Base-by-base conservation (phyloP, 2,329 filamentous ascomycete genomes). In the Aspergillus sp. region DNA sequence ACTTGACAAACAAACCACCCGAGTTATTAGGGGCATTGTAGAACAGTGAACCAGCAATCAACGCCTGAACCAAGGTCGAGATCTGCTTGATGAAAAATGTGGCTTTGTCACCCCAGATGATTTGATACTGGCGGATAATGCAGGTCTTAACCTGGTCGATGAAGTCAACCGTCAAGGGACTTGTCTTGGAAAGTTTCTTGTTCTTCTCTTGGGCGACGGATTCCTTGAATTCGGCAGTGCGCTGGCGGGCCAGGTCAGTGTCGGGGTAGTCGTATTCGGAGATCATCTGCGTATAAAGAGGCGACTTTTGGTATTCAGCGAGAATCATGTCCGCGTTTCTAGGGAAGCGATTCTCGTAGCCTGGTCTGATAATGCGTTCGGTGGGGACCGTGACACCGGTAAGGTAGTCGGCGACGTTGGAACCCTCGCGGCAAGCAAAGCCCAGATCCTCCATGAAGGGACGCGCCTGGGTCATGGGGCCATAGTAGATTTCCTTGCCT, bases 31-130 rank as follows among this genome's bases (percentile, higher is more conserved):
- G 82, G 0, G 87, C 84, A 58, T 87, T 81, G 74, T 90, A 91
- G 74, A 91, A 91, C 3, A 90, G 79, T 0, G 87, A 89, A 6
- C 87, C 88, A 1, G 83, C 80, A 59, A 90, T 84, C 5, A 91
- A 73, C 0, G 87, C 86, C 66, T 89, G 85, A 0, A 80, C 67
- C 7, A 89, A 68, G 1, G 84, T 87, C 0, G 82, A 81, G 5
- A 79, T 73, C 65, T 89, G 86, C 69, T 87, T 88, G 74, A 89
- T 86, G 62, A 87, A 65, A 41, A 89, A 85, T 0, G 85, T 87
- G 0, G 83, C 79, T 65, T 87, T 88, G 72, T 90, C 87, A 43
- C 87, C 87, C 80, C 82, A 85, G 1, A 90, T 67, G 28, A 89
- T 86, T 65, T 89, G 85, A 63, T 89, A 89, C 63, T 89, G 87